Conservation (phyloP, 495 filamentous ascomycete species). For the Aspergillus carlsbadensis region DNA sequence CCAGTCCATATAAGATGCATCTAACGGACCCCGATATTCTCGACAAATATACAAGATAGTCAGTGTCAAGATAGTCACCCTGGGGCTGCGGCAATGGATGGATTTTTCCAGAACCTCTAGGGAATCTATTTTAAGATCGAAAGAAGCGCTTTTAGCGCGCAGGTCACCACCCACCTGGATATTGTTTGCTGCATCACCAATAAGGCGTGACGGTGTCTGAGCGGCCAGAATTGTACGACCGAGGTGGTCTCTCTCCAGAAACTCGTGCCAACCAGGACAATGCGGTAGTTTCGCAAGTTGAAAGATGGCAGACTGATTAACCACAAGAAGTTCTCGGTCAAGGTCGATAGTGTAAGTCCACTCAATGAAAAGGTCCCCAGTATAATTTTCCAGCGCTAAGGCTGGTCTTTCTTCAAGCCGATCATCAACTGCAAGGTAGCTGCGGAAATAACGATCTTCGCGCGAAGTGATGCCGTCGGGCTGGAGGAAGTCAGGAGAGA, state of each 20-base stretch:
- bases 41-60: neutral
- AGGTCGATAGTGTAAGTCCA: conserved; percentile 24
- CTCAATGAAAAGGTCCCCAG: conserved; percentile 1
- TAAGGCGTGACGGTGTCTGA: conserved; percentile 10
- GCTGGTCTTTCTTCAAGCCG: conserved; percentile 13
- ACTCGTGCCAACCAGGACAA: conserved; percentile 10
- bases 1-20: conserved; percentile 13
- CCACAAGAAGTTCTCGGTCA: conserved; percentile 18
- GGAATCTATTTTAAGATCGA: conserved; percentile 1
- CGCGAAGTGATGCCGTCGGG: conserved; percentile 1
- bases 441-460: conserved; percentile 10
- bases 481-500: conserved; percentile 4
- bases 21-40: conserved; percentile 6
- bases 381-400: neutral
- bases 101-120: neutral
- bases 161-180: neutral
- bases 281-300: conserved; percentile 10
- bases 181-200: conserved; percentile 9
- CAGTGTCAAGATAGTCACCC: conserved; percentile 3
- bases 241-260: conserved; percentile 4
- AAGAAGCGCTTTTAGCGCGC: neutral
- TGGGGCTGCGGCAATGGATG: neutral
- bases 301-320: conserved; percentile 13
- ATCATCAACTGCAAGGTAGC: conserved; percentile 21
- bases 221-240: neutral